Percentiles rank a stretch among this genome's conserved stretches.
These are phyloP conservation scores for Asterophora parasitica DNA, from an alignment of 768 basidiomycete species.

Conservation along the genomic window DNA sequence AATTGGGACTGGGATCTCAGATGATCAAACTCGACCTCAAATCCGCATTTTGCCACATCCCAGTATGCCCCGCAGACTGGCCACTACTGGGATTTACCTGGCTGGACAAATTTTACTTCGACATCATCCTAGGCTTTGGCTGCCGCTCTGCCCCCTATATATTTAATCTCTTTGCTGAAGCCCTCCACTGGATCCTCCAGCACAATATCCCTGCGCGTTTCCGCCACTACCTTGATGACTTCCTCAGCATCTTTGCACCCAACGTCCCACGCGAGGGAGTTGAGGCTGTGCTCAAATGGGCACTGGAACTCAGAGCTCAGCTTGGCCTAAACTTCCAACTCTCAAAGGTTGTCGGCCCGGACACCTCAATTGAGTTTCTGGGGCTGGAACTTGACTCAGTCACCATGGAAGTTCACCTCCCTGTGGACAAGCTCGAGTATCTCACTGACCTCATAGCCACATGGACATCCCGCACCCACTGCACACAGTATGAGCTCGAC, in stretches of 20 bases:
- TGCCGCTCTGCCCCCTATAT: too few relatives aligned
- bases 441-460: constrained; percentile 17
- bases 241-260: too few relatives aligned
- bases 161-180: too few relatives aligned
- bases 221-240: constrained; percentile 33
- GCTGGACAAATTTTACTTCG: constrained; percentile 23
- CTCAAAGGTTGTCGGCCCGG: constrained; percentile 22
- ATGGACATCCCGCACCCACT: constrained; percentile 18
- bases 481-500: constrained; percentile 24
- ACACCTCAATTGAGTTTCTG: constrained; percentile 19
- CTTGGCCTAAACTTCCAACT: too few relatives aligned
- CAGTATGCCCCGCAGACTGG: constrained; percentile 25
- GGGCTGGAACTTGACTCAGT: constrained; percentile 21
- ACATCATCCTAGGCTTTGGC: too few relatives aligned
- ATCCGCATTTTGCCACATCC: constrained; percentile 33
- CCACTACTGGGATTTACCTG: constrained; percentile 30
- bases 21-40: constrained; percentile 33
- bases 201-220: constrained; percentile 23
- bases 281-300: constrained; percentile 28
- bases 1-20: constrained; percentile 22
- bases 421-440: constrained; percentile 24
- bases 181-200: too few relatives aligned
- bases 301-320: constrained; percentile 25
- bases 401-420: too few relatives aligned
- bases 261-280: too few relatives aligned